Conservation (phyloP, 2,329 filamentous ascomycete genomes). For the Emmonsiellopsis sp. region DNA sequence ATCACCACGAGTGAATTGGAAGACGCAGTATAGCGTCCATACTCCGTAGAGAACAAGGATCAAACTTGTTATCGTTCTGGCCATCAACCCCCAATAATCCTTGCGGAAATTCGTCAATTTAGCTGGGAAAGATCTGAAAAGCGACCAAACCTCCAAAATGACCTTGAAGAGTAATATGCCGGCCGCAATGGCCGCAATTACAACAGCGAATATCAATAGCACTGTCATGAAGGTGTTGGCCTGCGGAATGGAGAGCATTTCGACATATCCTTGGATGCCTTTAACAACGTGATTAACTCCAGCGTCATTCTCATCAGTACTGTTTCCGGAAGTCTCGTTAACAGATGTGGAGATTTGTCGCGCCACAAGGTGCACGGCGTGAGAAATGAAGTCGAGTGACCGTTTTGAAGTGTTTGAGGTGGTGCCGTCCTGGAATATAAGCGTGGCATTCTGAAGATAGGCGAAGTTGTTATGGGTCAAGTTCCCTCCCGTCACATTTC, state of each 20-base stretch:
- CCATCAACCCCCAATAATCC: slow-evolving; percentile 91
- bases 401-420: slow-evolving; percentile 44
- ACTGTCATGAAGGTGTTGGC: slow-evolving; percentile 96
- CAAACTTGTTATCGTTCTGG: slow-evolving; percentile 77
- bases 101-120: slow-evolving; percentile 76
- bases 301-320: slow-evolving; percentile 20
- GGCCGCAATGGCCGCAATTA: slow-evolving; percentile 74
- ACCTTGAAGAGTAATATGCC: slow-evolving; percentile 85
- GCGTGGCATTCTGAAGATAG: slow-evolving; percentile 63
- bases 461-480: slow-evolving; percentile 68
- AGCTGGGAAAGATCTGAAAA: slow-evolving; percentile 80
- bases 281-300: slow-evolving; percentile 50
- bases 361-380: slow-evolving; percentile 38
- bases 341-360: slow-evolving; percentile 40
- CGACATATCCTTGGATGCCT: slow-evolving; percentile 73
- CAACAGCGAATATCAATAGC: slow-evolving; percentile 75
- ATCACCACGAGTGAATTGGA: slow-evolving; percentile 87
- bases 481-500: slow-evolving; percentile 72
- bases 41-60: slow-evolving; percentile 87
- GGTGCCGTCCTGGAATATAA: slow-evolving; percentile 58
- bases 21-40: slow-evolving; percentile 93
- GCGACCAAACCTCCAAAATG: slow-evolving; percentile 78
- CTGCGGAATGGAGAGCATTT: slow-evolving; percentile 73
- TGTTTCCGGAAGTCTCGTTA: slow-evolving; percentile 29
- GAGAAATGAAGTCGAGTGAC: slow-evolving; percentile 34